phyloP scores from a whole-genome alignment of 163 green algal species.

The Scenedesmus sp. region DNA sequence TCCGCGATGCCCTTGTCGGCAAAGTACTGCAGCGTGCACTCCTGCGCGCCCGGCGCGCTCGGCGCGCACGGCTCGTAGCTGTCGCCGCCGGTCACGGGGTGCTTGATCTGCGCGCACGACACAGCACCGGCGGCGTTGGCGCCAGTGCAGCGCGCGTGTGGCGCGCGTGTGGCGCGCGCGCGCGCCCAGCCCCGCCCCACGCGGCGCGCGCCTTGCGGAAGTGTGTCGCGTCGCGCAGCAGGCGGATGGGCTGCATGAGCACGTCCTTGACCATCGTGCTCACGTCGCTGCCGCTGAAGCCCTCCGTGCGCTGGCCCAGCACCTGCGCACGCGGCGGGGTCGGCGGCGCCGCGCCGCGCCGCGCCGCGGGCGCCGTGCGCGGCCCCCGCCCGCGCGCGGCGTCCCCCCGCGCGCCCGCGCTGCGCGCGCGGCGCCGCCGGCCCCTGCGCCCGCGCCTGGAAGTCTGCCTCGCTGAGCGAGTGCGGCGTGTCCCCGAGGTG shows the following conservation, averaged over 20 bases:
- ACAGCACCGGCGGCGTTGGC: neutral
- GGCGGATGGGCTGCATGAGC: slow-evolving; percentile 97
- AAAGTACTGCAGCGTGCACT: slow-evolving; percentile 71
- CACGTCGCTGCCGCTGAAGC: slow-evolving; percentile 87
- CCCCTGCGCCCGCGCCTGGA: slow-evolving; percentile 61
- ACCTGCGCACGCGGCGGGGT: slow-evolving; percentile 29
- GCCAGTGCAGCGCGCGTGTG: neutral
- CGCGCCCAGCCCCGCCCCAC: too few species aligned
- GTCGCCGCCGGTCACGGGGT: slow-evolving; percentile 7
- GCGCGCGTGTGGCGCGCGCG: too few species aligned
- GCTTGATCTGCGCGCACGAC: slow-evolving; percentile 14
- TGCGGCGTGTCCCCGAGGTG: slow-evolving; percentile 97
- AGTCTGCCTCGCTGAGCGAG: slow-evolving; percentile 74
- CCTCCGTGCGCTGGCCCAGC: slow-evolving; percentile 75
- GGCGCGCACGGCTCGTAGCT: slow-evolving; percentile 68
- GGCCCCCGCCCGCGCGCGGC: too few species aligned
- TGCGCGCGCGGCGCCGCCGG: too few species aligned
- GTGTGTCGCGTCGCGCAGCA: slow-evolving; percentile 95
- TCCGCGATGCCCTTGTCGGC: slow-evolving; percentile 69
- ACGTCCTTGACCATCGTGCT: slow-evolving; percentile 95
- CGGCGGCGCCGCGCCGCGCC: too few species aligned
- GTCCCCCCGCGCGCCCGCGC: too few species aligned
- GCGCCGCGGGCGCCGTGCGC: too few species aligned
- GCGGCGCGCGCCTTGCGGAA: slow-evolving; percentile 74
- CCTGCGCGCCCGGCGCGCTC: slow-evolving; percentile 57